phyloP scores from a whole-genome alignment of 179 eudicot genomes.

The Vitellaria paradoxa region DNA sequence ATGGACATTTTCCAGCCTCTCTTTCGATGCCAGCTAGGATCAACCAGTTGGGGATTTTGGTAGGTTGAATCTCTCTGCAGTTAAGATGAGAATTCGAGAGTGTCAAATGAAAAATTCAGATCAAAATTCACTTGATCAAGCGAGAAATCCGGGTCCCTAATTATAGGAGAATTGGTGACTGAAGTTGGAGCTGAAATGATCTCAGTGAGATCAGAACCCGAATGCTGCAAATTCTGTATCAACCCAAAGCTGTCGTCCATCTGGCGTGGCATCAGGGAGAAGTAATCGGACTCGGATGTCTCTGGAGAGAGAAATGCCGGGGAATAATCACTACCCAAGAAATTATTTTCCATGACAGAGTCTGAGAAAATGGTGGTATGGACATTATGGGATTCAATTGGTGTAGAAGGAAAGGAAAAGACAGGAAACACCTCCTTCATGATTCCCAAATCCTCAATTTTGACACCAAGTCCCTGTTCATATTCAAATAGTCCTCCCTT shows the following conservation, averaged over 20 bases:
- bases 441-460: conserved; percentile 22
- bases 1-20: background rate
- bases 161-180: conserved; percentile 40
- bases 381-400: conserved; percentile 19
- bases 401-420: conserved; percentile 42
- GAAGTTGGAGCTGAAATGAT: conserved; percentile 62
- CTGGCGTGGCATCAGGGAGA: conserved; percentile 37
- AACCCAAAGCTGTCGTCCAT: conserved; percentile 29
- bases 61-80: background rate
- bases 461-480: conserved; percentile 24
- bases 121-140: conserved; percentile 37
- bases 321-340: conserved; percentile 22
- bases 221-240: conserved; percentile 31
- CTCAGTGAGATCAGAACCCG: conserved; percentile 53
- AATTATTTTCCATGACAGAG: conserved; percentile 22
- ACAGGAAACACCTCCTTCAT: conserved; percentile 35
- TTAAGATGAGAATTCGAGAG: conserved; percentile 25
- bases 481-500: conserved; percentile 21
- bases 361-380: conserved; percentile 34
- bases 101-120: conserved; percentile 41
- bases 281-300: conserved; percentile 43
- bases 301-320: conserved; percentile 41
- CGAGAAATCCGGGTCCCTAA: conserved; percentile 36
- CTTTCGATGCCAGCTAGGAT: conserved; percentile 5
- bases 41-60: background rate